Conservation (phyloP, 2,329 filamentous ascomycete genomes). For the Bipolaris victoriae region DNA sequence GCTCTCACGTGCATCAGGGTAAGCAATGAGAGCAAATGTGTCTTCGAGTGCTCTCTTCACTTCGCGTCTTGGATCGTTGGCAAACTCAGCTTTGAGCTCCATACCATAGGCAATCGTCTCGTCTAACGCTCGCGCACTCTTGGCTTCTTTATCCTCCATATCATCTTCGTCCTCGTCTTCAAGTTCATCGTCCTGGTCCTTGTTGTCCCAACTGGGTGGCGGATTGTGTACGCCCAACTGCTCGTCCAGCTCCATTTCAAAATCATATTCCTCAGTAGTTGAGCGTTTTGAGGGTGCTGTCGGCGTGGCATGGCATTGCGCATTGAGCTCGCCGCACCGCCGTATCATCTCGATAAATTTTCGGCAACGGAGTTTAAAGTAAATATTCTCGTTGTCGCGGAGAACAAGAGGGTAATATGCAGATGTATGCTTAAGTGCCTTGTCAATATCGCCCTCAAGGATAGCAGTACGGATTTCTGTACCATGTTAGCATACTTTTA, state of each 20-base stretch:
- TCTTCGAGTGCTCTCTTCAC: constrained; percentile 77
- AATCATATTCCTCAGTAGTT: constrained; percentile 58
- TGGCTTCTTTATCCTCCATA: constrained; percentile 41
- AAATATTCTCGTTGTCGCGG: constrained; percentile 78
- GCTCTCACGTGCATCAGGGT: constrained; percentile 78
- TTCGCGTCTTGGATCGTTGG: constrained; percentile 71
- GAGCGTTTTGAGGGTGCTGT: constrained; percentile 40
- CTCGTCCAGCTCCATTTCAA: constrained; percentile 64
- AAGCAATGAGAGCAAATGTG: constrained; percentile 88
- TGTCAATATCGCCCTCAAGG: constrained; percentile 89
- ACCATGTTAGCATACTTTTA: constrained; percentile 10
- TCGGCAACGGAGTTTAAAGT: constrained; percentile 85
- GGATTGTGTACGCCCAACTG: constrained; percentile 51
- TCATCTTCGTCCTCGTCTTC: constrained; percentile 42
- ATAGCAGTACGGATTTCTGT: constrained; percentile 85
- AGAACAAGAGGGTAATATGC: constrained; percentile 82
- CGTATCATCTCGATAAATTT: constrained; percentile 88
- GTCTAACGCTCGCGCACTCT: constrained; percentile 60
- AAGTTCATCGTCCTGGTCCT: constrained; percentile 46
- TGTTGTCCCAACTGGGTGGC: constrained; percentile 32
- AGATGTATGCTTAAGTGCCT: constrained; percentile 80
- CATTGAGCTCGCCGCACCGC: constrained; percentile 52
- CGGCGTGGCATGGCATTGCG: constrained; percentile 32
- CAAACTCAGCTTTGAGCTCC: constrained; percentile 77
- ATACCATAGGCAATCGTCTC: constrained; percentile 82